These are phyloP conservation scores for Wickerhamomyces silvicola DNA, from an alignment of 805 yeast species.

Conservation along the genomic window DNA sequence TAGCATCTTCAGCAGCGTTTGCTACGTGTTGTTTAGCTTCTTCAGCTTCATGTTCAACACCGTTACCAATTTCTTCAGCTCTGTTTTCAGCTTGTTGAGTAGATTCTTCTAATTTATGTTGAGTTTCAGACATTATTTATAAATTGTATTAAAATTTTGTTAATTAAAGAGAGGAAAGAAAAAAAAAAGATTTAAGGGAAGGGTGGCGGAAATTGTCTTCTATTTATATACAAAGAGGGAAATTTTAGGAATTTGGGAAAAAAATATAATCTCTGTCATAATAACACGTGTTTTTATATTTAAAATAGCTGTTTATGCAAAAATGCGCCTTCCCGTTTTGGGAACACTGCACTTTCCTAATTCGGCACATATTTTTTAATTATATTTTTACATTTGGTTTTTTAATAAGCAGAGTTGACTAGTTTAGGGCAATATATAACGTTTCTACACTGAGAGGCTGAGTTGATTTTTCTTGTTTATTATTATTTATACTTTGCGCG, in stretches of 20 bases:
- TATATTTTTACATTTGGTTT: too few relatives aligned
- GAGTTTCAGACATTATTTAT: conserved; percentile 10
- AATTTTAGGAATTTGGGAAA: conserved; percentile 6
- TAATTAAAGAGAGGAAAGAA: background rate
- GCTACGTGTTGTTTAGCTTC: too few relatives aligned
- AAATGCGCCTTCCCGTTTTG: too few relatives aligned
- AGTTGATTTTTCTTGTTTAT: too few relatives aligned
- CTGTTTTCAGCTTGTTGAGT: conserved; percentile 4
- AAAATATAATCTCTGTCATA: conserved; percentile 3
- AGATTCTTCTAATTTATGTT: conserved; percentile 11
- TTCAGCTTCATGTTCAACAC: conserved; percentile 4
- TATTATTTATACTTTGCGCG: too few relatives aligned
- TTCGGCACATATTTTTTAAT: too few relatives aligned
- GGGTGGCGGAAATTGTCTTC: background rate
- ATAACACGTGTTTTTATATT: too few relatives aligned
- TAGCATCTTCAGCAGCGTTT: conserved; percentile 10
- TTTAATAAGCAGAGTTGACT: too few relatives aligned
- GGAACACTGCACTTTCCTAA: too few relatives aligned
- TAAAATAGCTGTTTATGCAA: too few relatives aligned
- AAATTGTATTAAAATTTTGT: background rate
- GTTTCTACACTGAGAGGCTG: too few relatives aligned
- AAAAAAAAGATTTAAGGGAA: background rate
- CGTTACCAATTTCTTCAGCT: conserved; percentile 8
- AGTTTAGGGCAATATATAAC: too few relatives aligned
- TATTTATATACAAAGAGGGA: background rate